Base-by-base conservation (phyloP, 2,329 filamentous ascomycete genomes). In the Talaromyces piceae region DNA sequence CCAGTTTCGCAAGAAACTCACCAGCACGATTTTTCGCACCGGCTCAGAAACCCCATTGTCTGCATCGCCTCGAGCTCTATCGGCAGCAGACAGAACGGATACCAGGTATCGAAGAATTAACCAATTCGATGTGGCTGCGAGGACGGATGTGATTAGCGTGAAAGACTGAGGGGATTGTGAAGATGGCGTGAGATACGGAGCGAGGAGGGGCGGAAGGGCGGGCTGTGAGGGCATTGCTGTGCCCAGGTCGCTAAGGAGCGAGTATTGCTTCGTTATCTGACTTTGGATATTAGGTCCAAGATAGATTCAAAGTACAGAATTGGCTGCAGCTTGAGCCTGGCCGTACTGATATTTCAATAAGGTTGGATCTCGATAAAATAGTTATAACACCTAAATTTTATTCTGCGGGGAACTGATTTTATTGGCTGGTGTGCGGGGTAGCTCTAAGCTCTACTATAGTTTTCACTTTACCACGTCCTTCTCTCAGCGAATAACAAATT, bases 1-100 rank as follows among this genome's bases (percentile, higher is more conserved):
- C 56, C 78, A 80, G 60, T 91, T 86, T 54, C 88, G 79, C 69
- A 95, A 72, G 69, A 93, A 95, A 71, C 87, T 94, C 52, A 93
- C 82, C 3, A 96, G 74, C 3, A 95, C 75, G 1, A 96, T 78
- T 46, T 73, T 41, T 71, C 60, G 31, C 4, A 47, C 56, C 63
- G 61, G 3, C 58, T 63, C 60, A 70, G 33, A 7, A 18, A 13
- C 12, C 16, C 13, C 18, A 33, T 47, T 27, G 11, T 57, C 61
- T 45, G 61, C 60, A 46, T 58, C 39, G 20, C 30, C 30, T 13
- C 31, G 20, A 26, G 22, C 37, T 23, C 23, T 25, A 30, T 47
- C 26, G 45, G 20, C 30, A 7, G 57, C 49, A 41, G 59, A 62
- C 30, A 82, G 62, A 13, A 75, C 70, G 45, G 71, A 71, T 63